Conservation (phyloP, 768 basidiomycete genomes). For the Lactifluus volemus region DNA sequence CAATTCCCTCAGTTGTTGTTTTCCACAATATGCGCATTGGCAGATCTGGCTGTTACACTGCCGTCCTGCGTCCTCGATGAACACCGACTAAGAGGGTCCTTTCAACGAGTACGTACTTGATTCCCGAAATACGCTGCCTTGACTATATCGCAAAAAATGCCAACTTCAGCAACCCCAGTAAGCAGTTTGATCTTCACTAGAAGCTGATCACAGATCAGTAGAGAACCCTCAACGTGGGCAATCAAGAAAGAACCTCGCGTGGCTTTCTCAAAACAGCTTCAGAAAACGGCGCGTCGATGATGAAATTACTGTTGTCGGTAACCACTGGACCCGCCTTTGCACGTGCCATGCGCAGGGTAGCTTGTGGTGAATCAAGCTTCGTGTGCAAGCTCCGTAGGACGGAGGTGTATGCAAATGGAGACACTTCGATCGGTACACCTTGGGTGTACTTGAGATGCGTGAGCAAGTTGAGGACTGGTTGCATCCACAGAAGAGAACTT, state of each 20-base stretch:
- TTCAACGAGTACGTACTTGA: slow-evolving; percentile 35
- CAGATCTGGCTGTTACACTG: slow-evolving; percentile 6
- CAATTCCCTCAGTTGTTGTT: not conserved
- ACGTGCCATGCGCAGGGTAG: slow-evolving; percentile 87
- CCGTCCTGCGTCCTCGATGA: slow-evolving; percentile 8
- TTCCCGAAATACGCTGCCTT: slow-evolving; percentile 97
- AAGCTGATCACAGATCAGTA: slow-evolving; percentile 38
- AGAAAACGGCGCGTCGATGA: slow-evolving; percentile 92
- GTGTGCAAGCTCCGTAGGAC: slow-evolving; percentile 64
- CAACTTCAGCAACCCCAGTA: slow-evolving; percentile 98
- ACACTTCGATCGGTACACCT: slow-evolving; percentile 95
- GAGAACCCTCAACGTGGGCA: slow-evolving; percentile 9
- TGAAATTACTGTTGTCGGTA: slow-evolving; percentile 93
- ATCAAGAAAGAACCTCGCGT: slow-evolving; percentile 51
- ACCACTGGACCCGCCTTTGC: slow-evolving; percentile 95
- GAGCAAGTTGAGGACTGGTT: not conserved
- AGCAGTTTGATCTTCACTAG: slow-evolving; percentile 81
- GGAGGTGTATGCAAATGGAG: slow-evolving; percentile 90
- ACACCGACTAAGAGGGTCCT: not conserved
- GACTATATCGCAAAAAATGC: slow-evolving; percentile 90
- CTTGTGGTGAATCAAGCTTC: slow-evolving; percentile 51
- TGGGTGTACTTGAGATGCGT: slow-evolving; percentile 53
- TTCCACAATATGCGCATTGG: slow-evolving; percentile 6
- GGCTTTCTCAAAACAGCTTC: slow-evolving; percentile 43
- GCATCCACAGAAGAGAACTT: slow-evolving; percentile 25